phyloP scores from a whole-genome alignment of 331 rosid genomes.

The Acacia concinna region DNA sequence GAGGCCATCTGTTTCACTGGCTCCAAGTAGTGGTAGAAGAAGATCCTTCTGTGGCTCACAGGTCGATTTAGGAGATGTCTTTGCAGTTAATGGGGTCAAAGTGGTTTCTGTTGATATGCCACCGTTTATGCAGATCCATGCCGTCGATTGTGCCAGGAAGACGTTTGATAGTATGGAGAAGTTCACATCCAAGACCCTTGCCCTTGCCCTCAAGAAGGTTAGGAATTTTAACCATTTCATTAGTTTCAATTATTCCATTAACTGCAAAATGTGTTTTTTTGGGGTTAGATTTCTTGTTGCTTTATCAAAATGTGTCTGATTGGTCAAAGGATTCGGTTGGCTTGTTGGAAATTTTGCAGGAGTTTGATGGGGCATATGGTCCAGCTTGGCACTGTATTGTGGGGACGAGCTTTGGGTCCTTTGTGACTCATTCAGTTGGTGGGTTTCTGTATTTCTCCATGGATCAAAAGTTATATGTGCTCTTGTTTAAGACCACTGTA shows the following conservation, averaged over 20 bases:
- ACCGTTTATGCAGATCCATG: conserved; percentile 64
- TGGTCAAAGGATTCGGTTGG: conserved; percentile 43
- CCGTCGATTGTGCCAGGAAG: conserved; percentile 80
- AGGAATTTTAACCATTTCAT: not conserved
- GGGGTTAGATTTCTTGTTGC: not conserved
- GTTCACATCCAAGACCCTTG: conserved; percentile 88
- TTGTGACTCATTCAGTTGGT: conserved; percentile 94
- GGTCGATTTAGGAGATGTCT: conserved; percentile 57
- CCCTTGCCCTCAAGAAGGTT: conserved; percentile 84
- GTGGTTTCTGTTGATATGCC: conserved; percentile 89
- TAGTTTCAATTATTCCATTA: not conserved
- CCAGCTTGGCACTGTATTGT: conserved; percentile 99
- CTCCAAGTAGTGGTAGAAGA: conserved; percentile 53
- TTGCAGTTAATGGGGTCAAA: conserved; percentile 78
- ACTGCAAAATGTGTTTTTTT: not conserved
- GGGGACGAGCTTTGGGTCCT: conserved; percentile 95
- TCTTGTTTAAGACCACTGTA: conserved; percentile 20
- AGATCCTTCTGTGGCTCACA: conserved; percentile 56
- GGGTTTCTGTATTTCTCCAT: conserved; percentile 82
- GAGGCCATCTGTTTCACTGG: conserved; percentile 48
- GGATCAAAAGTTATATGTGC: conserved; percentile 21
- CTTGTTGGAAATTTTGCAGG: conserved; percentile 58
- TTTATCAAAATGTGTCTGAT: conserved; percentile 11
- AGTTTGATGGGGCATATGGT: conserved; percentile 93
- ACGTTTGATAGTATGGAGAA: conserved; percentile 74